Conservation (phyloP, 805 yeast genomes). For the Millerago galiae region DNA sequence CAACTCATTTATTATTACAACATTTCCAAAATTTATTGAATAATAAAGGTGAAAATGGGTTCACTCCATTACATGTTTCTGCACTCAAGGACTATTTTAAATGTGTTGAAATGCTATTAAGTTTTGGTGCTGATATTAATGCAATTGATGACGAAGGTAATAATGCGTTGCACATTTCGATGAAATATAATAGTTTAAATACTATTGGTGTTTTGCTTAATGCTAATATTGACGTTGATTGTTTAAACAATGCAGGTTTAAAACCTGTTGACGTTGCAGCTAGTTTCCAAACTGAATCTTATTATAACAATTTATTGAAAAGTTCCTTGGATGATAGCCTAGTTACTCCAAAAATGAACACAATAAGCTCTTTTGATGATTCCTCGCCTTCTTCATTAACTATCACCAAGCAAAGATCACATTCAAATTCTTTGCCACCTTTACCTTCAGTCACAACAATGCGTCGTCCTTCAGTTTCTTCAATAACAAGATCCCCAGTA, state of each 20-base stretch:
- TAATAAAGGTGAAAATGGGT: constrained; percentile 38
- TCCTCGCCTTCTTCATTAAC: not conserved
- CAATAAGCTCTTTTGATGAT: constrained; percentile 1
- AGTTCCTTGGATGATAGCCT: constrained; percentile 5
- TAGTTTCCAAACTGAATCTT: constrained; percentile 43
- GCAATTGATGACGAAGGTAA: constrained; percentile 68
- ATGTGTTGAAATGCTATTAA: constrained; percentile 57
- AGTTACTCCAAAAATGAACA: constrained; percentile 3
- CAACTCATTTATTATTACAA: constrained; percentile 66
- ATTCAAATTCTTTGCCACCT: constrained; percentile 27
- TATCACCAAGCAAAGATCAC: constrained; percentile 9
- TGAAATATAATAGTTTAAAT: constrained; percentile 57
- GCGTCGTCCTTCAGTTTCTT: constrained; percentile 21
- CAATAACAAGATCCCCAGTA: constrained; percentile 19
- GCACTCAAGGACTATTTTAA: constrained; percentile 53
- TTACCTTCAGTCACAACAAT: constrained; percentile 28
- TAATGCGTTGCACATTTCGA: constrained; percentile 79
- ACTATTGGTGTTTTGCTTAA: constrained; percentile 48
- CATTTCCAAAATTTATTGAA: constrained; percentile 54
- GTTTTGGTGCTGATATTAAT: constrained; percentile 73
- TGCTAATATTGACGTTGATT: constrained; percentile 41
- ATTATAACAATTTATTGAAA: constrained; percentile 25
- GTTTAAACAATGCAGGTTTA: constrained; percentile 56
- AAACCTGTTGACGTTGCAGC: constrained; percentile 54
- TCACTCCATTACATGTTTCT: constrained; percentile 67